Evolutionary conservation across 2,329 filamentous ascomycete genomes (phyloP), one percentile per base, ranked within the genome.

Genomic region (Colletotrichum sp.): DNA sequence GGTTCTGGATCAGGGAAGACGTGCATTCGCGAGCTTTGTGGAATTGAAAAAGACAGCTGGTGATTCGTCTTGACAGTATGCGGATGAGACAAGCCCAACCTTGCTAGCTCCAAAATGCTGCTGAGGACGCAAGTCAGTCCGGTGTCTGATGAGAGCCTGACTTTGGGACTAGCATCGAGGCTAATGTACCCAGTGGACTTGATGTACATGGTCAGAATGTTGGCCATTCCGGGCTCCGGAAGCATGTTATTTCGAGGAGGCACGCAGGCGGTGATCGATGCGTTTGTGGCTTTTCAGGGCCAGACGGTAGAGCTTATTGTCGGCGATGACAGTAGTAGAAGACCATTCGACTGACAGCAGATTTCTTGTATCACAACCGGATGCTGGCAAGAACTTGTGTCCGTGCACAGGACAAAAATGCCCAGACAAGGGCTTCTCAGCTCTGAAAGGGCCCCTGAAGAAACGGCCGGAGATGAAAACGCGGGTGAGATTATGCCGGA

Each of bases 71-170:
- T 34, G 56, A 67, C 26, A 48, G 38, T 4, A 67, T 63, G 62
- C 62, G 62, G 62, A 62, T 68, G 56, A 74, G 73, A 72, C 73
- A 74, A 62, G 69, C 62, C 69, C 16, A 67, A 67, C 73, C 73
- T 55, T 72, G 73, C 69, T 72, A 72, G 73, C 52, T n/a, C 58
- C 64, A 6, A 59, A 59, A 30, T 65, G 71, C 59, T 65, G 48
- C 52, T 62, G 62, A 67, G 43, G 43, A 72, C 38, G 38, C 68
- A 52, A 59, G 68, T 71, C 55, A 74, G 52, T 66, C 21, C 38
- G 28, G 24, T 52, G 63, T 36, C 70, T 52, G 28, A 14, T 26
- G 58, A 55, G 52, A 43, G 26, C 62, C 58, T 30, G 21, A n/a
- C 30, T 16, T 55, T 56, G 63, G 30, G 66, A 59, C 71, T 59